Percentiles rank a stretch among this genome's conserved stretches.
Conservation (phyloP, 163 green algal genomes). For the Scenedesmus sp. region DNA sequence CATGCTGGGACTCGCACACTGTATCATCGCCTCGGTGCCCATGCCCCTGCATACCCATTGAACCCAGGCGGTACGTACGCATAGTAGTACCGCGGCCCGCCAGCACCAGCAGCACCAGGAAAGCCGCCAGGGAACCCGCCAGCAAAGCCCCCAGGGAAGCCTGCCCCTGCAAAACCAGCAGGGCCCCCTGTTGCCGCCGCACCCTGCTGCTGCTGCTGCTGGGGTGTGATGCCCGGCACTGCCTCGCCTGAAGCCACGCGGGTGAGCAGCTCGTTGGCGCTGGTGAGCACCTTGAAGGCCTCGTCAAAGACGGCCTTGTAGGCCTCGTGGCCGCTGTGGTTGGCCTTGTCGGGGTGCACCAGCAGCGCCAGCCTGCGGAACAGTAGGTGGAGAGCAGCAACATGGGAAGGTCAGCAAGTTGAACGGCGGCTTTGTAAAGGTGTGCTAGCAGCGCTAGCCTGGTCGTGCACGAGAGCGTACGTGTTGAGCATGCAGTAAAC, state of each 20-base stretch:
- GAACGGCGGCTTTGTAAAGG: too few species aligned
- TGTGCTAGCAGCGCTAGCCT: too few species aligned
- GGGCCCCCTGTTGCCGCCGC: not conserved
- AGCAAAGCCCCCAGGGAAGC: not conserved
- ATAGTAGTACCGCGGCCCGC: not conserved
- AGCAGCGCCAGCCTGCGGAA: slow-evolving; percentile 1
- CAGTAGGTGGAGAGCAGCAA: too few species aligned
- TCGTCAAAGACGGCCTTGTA: slow-evolving; percentile 31
- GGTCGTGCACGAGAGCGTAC: too few species aligned
- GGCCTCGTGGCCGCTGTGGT: not conserved
- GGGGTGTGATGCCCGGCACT: not conserved
- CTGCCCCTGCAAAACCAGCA: not conserved
- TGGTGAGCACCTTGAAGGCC: slow-evolving; percentile 36
- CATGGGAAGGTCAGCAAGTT: too few species aligned
- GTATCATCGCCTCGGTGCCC: not conserved
- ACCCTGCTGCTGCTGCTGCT: not conserved
- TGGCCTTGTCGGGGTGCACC: slow-evolving; percentile 38
- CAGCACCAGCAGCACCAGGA: not conserved
- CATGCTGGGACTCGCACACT: not conserved
- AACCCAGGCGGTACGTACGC: not conserved
- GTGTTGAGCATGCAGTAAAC: too few species aligned
- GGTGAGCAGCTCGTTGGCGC: slow-evolving; percentile 26
- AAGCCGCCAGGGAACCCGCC: not conserved
- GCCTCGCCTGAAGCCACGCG: slow-evolving; percentile 1
- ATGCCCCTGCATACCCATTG: not conserved